Base-by-base conservation (phyloP, 2,329 filamentous ascomycete genomes). In the Aspergillus carbonarius region DNA sequence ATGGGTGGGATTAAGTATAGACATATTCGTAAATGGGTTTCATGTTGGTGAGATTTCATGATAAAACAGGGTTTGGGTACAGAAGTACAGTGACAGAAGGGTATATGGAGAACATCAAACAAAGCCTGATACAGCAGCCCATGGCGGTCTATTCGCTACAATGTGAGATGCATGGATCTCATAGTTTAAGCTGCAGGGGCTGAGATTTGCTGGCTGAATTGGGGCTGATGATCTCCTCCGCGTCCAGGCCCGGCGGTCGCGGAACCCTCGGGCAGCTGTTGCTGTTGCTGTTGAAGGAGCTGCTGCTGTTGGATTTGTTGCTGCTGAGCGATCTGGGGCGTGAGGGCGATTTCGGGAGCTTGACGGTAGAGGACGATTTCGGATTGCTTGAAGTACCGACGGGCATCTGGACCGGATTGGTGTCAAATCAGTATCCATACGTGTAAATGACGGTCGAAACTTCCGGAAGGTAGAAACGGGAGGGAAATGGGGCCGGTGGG, bases 311-410 rank as follows among this genome's bases (percentile, higher is more conserved):
- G 74, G 54, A 75, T 72, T 60, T 70, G 69, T 59, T 77, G 74
- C 58, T 78, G 76, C 51, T 72, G 70, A 25, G 72, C 73, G 54
- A 76, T 72, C 55, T 75, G 71, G 13, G 75, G 73, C 7, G 74
- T 77, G n/a, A 71, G 66, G 23, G 74, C 73, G 57, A 78, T 74
- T 60, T 81, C 79, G 50, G 79, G 79, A 25, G 79, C 76, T 71
- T 98, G 95, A 65, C 95, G 88, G 81, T 90, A 98, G 54, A 99
- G 87, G 59, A 97, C 93, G 73, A 99, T 99, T 79, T 99, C 95
- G 54, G 92, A 97, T 77, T 99, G 95, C 78, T 99, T 99, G 81
- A 99, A 99, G 80, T 99, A 99, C 69, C 95, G 87, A 69, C 95
- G 88, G 51, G 95, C 95, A 76, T 99, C 95, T 93, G 47, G 54